Conservation (phyloP, 2,329 filamentous ascomycete species). For the Thermoascus crustaceus region DNA sequence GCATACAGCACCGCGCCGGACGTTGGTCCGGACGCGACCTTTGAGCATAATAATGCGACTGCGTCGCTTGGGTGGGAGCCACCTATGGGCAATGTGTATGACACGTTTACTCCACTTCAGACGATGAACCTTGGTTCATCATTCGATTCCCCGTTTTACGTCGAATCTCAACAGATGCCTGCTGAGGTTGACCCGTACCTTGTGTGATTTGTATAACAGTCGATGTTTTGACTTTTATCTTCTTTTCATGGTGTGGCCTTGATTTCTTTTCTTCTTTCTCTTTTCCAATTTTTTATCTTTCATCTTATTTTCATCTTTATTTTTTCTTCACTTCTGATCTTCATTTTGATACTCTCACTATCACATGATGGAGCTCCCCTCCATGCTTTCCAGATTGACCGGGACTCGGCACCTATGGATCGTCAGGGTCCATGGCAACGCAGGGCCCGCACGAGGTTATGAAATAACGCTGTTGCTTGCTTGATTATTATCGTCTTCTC, state of each 20-base stretch:
- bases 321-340: slow-evolving; percentile 4
- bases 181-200: slow-evolving; percentile 30
- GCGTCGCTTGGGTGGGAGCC: slow-evolving; percentile 20
- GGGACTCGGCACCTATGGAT: background rate
- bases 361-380: slow-evolving; percentile 2
- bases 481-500: slow-evolving; percentile 3
- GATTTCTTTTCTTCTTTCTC: slow-evolving; percentile 7
- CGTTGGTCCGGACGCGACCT: slow-evolving; percentile 7
- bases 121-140: slow-evolving; percentile 25
- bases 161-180: slow-evolving; percentile 23
- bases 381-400: background rate
- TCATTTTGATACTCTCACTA: slow-evolving; percentile 1
- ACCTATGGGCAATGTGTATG: slow-evolving; percentile 21
- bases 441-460: background rate
- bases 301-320: slow-evolving; percentile 4
- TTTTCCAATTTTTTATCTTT: slow-evolving; percentile 8
- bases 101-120: slow-evolving; percentile 17
- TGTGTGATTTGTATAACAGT: slow-evolving; percentile 24
- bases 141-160: slow-evolving; percentile 23
- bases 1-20: no score
- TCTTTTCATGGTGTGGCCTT: slow-evolving; percentile 2
- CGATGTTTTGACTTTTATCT: slow-evolving; percentile 10
- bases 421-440: background rate
- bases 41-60: slow-evolving; percentile 13
- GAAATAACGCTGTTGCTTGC: slow-evolving; percentile 3